Percentiles rank a stretch among this genome's conserved stretches.
Conservation (phyloP, 306 rosid species). For the Castanea crenata region DNA sequence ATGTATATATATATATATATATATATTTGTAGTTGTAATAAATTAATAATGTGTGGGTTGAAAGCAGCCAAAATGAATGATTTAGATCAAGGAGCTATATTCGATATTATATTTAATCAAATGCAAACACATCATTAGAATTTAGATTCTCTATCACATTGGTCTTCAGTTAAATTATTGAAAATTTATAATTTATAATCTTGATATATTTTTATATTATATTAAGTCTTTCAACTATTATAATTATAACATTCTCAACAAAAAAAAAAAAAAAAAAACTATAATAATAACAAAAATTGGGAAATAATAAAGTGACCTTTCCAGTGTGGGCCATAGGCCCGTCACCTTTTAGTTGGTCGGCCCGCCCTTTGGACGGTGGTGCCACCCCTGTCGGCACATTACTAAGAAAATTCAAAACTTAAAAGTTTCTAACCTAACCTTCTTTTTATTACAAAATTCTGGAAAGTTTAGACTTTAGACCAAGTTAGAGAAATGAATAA, state of each 20-base stretch:
- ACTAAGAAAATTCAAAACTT: not conserved
- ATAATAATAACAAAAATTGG: not conserved
- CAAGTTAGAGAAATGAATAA: too few relatives aligned
- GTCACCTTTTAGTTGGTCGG: slow-evolving; percentile 28
- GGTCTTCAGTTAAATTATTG: not conserved
- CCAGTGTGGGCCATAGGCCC: slow-evolving; percentile 22
- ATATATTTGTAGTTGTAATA: not conserved
- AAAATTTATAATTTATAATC: too few relatives aligned
- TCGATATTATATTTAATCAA: not conserved
- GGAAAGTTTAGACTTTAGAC: too few relatives aligned
- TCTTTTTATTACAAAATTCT: too few relatives aligned
- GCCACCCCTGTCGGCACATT: slow-evolving; percentile 18
- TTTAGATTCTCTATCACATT: not conserved
- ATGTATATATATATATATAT: not conserved
- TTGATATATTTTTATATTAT: too few relatives aligned
- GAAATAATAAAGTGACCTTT: slow-evolving; percentile 25
- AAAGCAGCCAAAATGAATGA: slow-evolving; percentile 9
- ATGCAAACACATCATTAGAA: not conserved
- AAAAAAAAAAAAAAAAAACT: not conserved
- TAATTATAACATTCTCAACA: too few relatives aligned
- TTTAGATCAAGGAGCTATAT: too few relatives aligned
- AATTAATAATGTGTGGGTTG: not conserved
- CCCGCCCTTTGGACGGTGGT: slow-evolving; percentile 29
- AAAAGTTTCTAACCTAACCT: too few relatives aligned
- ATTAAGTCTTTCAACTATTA: too few relatives aligned